Evolutionary conservation across 305 asterid genomes (phyloP).

Genomic region (Solanum hybrid): DNA sequence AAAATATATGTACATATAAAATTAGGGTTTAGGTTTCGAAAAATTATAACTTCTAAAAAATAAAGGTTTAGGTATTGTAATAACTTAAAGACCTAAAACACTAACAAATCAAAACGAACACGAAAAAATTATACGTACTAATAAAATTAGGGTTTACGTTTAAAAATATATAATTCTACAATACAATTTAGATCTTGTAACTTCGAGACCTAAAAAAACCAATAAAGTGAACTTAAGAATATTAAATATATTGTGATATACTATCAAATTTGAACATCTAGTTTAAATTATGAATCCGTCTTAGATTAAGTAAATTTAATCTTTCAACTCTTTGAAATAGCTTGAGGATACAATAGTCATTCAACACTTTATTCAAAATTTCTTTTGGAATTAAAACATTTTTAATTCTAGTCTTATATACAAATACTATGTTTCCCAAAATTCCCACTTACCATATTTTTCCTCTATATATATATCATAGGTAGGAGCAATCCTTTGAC

Average conservation of each 20-base stretch:
- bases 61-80: background rate
- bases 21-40: background rate
- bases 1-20: background rate
- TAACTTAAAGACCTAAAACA: background rate
- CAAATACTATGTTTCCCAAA: background rate
- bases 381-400: background rate
- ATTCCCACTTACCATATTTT: background rate
- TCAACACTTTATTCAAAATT: background rate
- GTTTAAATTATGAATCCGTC: background rate
- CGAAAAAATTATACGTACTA: background rate
- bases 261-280: too few species aligned
- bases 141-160: background rate
- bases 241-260: too few species aligned
- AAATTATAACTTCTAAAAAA: background rate
- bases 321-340: background rate
- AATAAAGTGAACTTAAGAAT: background rate
- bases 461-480: background rate
- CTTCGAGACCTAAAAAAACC: background rate
- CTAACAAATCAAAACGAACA: too few species aligned
- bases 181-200: background rate
- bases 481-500: background rate
- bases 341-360: background rate
- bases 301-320: too few species aligned
- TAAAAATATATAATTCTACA: too few species aligned
- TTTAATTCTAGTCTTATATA: too few species aligned